A percentile compares a stretch with the other conserved stretches of the same genome.
Conservation (phyloP, 768 basidiomycete genomes). For the Kwoniella botswanensis region DNA sequence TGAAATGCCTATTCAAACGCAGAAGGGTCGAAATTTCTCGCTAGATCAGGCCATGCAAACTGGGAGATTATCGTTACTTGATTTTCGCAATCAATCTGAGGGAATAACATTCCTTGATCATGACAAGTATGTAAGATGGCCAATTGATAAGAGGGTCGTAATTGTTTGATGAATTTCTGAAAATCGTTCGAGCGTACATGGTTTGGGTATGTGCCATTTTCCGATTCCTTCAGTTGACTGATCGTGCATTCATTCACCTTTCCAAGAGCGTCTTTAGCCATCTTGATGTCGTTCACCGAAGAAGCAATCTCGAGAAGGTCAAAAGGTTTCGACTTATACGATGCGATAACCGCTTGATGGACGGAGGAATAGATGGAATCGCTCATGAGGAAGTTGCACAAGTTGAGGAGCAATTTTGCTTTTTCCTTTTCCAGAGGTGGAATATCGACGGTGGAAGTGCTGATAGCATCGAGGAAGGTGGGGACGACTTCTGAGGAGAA, state of each 20-base stretch:
- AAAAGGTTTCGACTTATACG: neutral
- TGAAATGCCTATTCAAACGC: too few species aligned
- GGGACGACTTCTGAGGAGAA: neutral
- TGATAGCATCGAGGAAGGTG: conserved; percentile 12
- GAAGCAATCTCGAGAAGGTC: conserved; percentile 7
- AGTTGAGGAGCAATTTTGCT: neutral
- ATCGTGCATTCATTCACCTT: too few species aligned
- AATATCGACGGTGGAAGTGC: neutral
- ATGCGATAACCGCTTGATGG: neutral
- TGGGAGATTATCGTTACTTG: too few species aligned
- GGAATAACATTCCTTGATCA: too few species aligned
- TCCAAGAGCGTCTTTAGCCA: neutral
- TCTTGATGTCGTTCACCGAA: neutral
- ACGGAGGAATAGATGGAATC: neutral
- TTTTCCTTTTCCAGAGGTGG: neutral
- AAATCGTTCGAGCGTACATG: neutral
- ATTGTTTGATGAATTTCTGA: neutral
- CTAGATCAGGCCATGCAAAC: too few species aligned
- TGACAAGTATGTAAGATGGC: neutral
- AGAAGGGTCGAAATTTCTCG: too few species aligned
- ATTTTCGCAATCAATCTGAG: too few species aligned
- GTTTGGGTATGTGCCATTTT: too few species aligned
- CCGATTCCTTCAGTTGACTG: too few species aligned
- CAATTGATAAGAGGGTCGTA: conserved; percentile 8
- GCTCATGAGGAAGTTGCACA: conserved; percentile 5